A percentile compares a stretch with the other conserved stretches of the same genome.
phyloP scores from a whole-genome alignment of 1,284 basidiomycete genomes.

The Inonotus obliquus region DNA sequence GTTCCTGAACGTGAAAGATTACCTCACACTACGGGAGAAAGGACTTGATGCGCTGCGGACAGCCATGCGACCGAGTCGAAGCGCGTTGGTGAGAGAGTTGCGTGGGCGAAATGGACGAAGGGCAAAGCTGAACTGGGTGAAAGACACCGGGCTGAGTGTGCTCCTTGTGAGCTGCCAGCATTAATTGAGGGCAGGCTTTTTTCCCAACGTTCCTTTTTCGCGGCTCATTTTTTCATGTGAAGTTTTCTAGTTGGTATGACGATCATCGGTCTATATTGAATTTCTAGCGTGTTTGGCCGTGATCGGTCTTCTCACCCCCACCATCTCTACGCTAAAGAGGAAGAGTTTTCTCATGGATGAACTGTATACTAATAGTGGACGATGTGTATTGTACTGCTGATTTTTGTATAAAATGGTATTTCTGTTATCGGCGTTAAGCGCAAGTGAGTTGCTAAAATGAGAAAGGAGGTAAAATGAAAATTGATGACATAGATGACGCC shows the following conservation, averaged over 20 bases:
- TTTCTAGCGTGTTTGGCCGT: background rate
- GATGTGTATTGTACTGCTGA: background rate
- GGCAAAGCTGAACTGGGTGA: slow-evolving; percentile 51
- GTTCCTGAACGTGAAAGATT: slow-evolving; percentile 69
- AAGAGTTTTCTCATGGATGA: background rate
- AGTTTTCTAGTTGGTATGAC: background rate
- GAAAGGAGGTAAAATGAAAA: background rate
- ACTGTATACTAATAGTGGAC: background rate
- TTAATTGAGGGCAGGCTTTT: slow-evolving; percentile 15
- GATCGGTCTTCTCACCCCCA: background rate
- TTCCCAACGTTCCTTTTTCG: background rate
- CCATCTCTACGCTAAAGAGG: background rate
- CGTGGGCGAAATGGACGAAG: slow-evolving; percentile 37
- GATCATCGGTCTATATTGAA: background rate
- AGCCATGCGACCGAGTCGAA: slow-evolving; percentile 57
- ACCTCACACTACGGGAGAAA: slow-evolving; percentile 57
- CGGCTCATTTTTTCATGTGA: background rate
- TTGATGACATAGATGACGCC: background rate
- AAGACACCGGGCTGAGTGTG: slow-evolving; percentile 58
- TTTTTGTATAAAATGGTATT: background rate
- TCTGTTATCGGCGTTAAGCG: background rate
- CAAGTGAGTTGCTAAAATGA: background rate
- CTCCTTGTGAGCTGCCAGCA: slow-evolving; percentile 44
- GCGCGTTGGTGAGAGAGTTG: slow-evolving; percentile 55
- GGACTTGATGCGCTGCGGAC: slow-evolving; percentile 56